Base-by-base conservation (phyloP, 2,329 filamentous ascomycete species). In the Lasiodiplodia sp. region DNA sequence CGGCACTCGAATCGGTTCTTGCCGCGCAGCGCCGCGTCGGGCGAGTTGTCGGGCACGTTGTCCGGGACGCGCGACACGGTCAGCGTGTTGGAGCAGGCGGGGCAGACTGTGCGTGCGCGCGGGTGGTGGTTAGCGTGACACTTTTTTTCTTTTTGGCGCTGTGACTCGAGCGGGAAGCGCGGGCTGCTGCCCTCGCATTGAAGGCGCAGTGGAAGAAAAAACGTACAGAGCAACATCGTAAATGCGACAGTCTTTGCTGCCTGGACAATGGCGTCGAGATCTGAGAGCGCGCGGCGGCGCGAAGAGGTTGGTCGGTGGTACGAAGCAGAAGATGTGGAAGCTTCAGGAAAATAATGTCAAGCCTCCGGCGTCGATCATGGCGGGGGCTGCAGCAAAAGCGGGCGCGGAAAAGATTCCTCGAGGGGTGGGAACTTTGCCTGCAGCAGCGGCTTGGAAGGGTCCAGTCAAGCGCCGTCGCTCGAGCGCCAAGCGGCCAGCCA, bases 1-100 rank as follows among this genome's bases (percentile, higher is more conserved):
- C 93, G 92, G 83, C 96, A 99, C 82, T 97, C 93, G 81, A 98
- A 93, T 69, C 94, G 91, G 84, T 97, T 97, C 56, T 82, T 79
- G 70, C 81, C 82, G 10, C 57, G 58, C 12, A 56, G 28, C 4
- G 75, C 75, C 63, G 72, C 73, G 68, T 69, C 68, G 23, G 75
- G 75, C 69, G 78, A 74, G 23, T 78, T 72, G 69, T 79, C 79
- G 51, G 82, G 81, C 63, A 81, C 79, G 69, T 73, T 77, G 44
- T 77, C 73, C 8, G 82, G 80, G 6, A 82, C 76, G 70, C 76
- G 75, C 62, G 89, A 89, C 75, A 95, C 90, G 76, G 91, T 93
- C 77, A 96, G 88, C 80, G 93, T 89, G 84, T 95, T 96, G 80
- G 89, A 89, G 85, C 92, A 96, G 78, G 88, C 88, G 63, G 92